Conservation (phyloP, 73 alveolate genomes). For the Blepharisma stoltei region DNA sequence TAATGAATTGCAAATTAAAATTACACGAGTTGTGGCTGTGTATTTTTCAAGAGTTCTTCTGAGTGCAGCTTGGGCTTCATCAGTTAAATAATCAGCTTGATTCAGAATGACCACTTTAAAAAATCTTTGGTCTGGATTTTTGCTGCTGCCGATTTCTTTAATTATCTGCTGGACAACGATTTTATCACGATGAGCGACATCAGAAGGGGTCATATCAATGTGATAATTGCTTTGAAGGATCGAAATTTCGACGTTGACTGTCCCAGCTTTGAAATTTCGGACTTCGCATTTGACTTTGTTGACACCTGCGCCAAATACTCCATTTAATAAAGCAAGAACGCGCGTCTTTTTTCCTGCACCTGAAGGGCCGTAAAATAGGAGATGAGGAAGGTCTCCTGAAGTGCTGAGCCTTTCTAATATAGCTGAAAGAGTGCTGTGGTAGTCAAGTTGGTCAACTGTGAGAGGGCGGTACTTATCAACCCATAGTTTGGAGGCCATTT, state of each 20-base stretch:
- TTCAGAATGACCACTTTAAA: slow-evolving; percentile 88
- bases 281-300: slow-evolving; percentile 69
- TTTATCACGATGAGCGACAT: slow-evolving; percentile 89
- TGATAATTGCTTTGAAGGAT: slow-evolving; percentile 82
- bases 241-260: slow-evolving; percentile 68
- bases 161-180: slow-evolving; percentile 85
- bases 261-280: slow-evolving; percentile 36
- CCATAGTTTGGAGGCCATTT: slow-evolving; percentile 69
- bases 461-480: slow-evolving; percentile 89
- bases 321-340: slow-evolving; percentile 80
- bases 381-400: slow-evolving; percentile 94
- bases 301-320: slow-evolving; percentile 81
- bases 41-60: slow-evolving; percentile 98
- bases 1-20: slow-evolving; percentile 78
- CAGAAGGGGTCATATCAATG: slow-evolving; percentile 95
- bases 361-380: slow-evolving; percentile 95
- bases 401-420: slow-evolving; percentile 69
- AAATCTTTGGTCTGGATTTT: slow-evolving; percentile 9
- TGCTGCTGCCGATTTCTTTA: slow-evolving; percentile 88
- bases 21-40: slow-evolving; percentile 89
- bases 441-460: slow-evolving; percentile 62
- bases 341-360: slow-evolving; percentile 98
- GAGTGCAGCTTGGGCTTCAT: slow-evolving; percentile 95
- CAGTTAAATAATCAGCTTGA: slow-evolving; percentile 89
- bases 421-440: slow-evolving; percentile 60